A percentile compares a stretch with the other conserved stretches of the same genome.
phyloP scores from a whole-genome alignment of 2,329 filamentous ascomycete species.

The Daldinia eschscholtzii region DNA sequence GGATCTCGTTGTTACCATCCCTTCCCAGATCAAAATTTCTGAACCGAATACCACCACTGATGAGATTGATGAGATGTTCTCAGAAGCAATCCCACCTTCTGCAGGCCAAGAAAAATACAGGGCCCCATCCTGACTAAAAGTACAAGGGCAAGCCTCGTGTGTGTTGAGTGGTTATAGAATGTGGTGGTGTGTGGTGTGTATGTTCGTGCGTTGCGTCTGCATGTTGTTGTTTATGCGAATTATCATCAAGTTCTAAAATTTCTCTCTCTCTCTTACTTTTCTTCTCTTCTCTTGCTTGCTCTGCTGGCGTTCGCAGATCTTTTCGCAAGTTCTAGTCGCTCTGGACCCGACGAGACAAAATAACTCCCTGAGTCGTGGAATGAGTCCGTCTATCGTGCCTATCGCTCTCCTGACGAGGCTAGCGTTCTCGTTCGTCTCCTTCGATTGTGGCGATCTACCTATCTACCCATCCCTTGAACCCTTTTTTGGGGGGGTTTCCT shows the following conservation, averaged over 20 bases:
- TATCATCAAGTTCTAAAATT: conserved; percentile 17
- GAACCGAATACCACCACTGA: conserved; percentile 17
- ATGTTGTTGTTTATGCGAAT: conserved; percentile 23
- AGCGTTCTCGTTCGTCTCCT: conserved; percentile 23
- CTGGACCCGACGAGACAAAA: conserved; percentile 21
- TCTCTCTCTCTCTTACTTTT: background rate
- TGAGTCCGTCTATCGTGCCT: conserved; percentile 21
- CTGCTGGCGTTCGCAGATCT: conserved; percentile 38
- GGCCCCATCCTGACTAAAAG: conserved; percentile 39
- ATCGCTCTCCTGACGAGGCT: conserved; percentile 28
- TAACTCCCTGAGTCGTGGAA: conserved; percentile 42
- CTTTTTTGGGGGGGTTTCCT: conserved; percentile 11
- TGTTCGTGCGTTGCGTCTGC: conserved; percentile 17
- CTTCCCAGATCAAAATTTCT: conserved; percentile 41
- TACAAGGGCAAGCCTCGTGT: conserved; percentile 39
- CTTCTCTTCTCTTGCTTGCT: conserved; percentile 19
- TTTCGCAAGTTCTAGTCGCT: conserved; percentile 28
- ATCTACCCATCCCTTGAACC: conserved; percentile 30
- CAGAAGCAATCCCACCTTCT: conserved; percentile 37
- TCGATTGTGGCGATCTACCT: conserved; percentile 38
- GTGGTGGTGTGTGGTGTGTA: conserved; percentile 11
- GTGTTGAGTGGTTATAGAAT: conserved; percentile 11
- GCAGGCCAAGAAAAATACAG: conserved; percentile 41
- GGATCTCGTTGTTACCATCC: conserved; percentile 41
- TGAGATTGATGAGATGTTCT: conserved; percentile 32